A percentile compares a stretch with the other conserved stretches of the same genome.
Evolutionary conservation across 2,329 filamentous ascomycete species (phyloP).

Genomic region (Ascosphaera acerosa): DNA sequence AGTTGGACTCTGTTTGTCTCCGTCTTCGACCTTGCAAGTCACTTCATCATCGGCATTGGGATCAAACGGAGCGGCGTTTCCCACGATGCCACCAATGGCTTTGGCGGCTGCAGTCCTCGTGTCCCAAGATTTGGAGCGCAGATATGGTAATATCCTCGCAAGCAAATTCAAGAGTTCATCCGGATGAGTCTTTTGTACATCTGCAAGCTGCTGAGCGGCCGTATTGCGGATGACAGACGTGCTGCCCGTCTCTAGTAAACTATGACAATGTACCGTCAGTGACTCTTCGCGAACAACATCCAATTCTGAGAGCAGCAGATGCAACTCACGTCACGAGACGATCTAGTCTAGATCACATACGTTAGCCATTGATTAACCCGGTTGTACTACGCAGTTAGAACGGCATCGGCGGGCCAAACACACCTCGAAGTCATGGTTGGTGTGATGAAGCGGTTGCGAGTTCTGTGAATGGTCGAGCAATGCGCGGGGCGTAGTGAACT

Average conservation of each 20-base stretch:
- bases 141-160: conserved; percentile 79
- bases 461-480: too few relatives aligned
- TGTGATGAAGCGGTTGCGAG: too few relatives aligned
- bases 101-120: conserved; percentile 82
- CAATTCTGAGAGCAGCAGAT: conserved; percentile 2
- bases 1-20: conserved; percentile 13
- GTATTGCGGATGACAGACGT: conserved; percentile 91
- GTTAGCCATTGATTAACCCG: too few relatives aligned
- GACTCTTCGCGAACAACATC: conserved; percentile 1
- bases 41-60: conserved; percentile 51
- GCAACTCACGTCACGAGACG: conserved; percentile 59
- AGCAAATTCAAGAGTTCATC: conserved; percentile 94
- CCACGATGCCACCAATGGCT: conserved; percentile 79
- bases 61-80: conserved; percentile 68
- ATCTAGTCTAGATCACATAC: conserved; percentile 38
- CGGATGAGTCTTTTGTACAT: conserved; percentile 93
- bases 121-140: conserved; percentile 91
- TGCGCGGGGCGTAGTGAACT: too few relatives aligned
- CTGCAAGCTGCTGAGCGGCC: conserved; percentile 83
- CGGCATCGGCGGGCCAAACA: too few relatives aligned
- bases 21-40: conserved; percentile 21
- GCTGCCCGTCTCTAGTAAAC: conserved; percentile 89
- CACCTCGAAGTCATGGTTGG: too few relatives aligned
- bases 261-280: too few relatives aligned
- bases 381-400: too few relatives aligned